Conservation (phyloP, 1,284 basidiomycete species). For the Ceratorhiza oryzae-sativae region DNA sequence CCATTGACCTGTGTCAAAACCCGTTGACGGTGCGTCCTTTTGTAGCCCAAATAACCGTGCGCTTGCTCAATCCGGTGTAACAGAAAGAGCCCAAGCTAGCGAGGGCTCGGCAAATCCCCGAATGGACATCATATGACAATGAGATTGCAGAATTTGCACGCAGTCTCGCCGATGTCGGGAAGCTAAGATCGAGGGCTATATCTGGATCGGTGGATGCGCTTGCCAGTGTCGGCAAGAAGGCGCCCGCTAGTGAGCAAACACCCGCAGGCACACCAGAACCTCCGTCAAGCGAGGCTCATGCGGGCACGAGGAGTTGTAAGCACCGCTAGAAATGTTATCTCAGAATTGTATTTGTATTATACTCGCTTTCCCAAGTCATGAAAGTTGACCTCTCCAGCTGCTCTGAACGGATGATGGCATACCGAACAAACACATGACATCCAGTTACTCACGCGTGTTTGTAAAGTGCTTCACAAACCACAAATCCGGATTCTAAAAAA, state of each 20-base stretch:
- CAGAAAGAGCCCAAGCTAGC: conserved; percentile 96
- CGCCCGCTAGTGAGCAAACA: neutral
- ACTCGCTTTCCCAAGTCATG: neutral
- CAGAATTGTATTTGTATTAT: conserved; percentile 18
- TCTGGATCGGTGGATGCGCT: conserved; percentile 76
- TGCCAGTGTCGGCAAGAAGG: conserved; percentile 51
- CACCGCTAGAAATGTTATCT: neutral
- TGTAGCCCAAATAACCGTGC: no score
- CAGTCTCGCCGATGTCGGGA: conserved; percentile 68
- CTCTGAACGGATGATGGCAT: no score
- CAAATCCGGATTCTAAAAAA: neutral
- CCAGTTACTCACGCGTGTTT: no score
- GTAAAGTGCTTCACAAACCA: no score
- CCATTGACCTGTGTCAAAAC: conserved; percentile 93
- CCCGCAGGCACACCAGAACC: neutral
- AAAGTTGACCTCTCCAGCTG: neutral
- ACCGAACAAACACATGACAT: no score
- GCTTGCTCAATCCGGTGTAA: no score
- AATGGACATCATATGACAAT: conserved; percentile 92
- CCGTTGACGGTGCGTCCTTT: conserved; percentile 68
- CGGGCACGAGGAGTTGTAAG: conserved; percentile 24
- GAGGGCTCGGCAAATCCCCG: conserved; percentile 92
- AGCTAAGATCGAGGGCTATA: conserved; percentile 68
- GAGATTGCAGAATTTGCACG: conserved; percentile 79
- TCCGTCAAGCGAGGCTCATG: neutral